Evolutionary conservation across 2,329 filamentous ascomycete species (phyloP).

Genomic region (Fusarium newnesense): DNA sequence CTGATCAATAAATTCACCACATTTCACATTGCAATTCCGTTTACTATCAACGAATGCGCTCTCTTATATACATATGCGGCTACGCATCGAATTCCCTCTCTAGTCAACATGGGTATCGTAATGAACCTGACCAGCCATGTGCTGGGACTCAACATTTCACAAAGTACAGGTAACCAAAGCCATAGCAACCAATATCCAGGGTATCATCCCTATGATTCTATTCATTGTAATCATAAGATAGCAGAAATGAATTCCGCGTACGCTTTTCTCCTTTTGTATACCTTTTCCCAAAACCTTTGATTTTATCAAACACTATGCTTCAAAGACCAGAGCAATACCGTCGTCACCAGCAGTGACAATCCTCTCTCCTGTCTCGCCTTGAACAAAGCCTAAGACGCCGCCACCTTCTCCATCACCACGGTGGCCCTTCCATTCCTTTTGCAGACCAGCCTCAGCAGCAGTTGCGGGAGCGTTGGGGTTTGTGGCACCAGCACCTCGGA

Average conservation of each 20-base stretch:
- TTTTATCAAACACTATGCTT: conserved; percentile 51
- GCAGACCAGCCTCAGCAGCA: conserved; percentile 69
- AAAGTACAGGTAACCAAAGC: neutral
- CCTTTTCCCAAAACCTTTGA: conserved; percentile 10
- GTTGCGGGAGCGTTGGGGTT: conserved; percentile 44
- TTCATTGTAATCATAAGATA: conserved; percentile 41
- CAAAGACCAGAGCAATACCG: conserved; percentile 74
- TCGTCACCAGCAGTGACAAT: conserved; percentile 95
- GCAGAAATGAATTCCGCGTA: conserved; percentile 29
- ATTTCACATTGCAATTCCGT: neutral
- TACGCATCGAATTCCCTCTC: neutral
- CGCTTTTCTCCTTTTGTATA: conserved; percentile 26
- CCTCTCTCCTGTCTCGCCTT: conserved; percentile 76
- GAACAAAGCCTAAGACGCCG: conserved; percentile 90
- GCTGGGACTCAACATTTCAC: neutral
- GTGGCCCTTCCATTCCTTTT: conserved; percentile 93
- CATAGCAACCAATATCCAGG: conserved; percentile 20
- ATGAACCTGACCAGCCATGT: neutral
- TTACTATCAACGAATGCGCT: neutral
- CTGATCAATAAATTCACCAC: neutral
- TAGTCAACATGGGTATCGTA: neutral
- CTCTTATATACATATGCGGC: neutral
- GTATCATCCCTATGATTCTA: conserved; percentile 41
- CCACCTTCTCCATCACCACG: conserved; percentile 85
- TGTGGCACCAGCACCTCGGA: conserved; percentile 58